phyloP scores from a whole-genome alignment of 108 stramenopile species.

The Cyclotella baltica region DNA sequence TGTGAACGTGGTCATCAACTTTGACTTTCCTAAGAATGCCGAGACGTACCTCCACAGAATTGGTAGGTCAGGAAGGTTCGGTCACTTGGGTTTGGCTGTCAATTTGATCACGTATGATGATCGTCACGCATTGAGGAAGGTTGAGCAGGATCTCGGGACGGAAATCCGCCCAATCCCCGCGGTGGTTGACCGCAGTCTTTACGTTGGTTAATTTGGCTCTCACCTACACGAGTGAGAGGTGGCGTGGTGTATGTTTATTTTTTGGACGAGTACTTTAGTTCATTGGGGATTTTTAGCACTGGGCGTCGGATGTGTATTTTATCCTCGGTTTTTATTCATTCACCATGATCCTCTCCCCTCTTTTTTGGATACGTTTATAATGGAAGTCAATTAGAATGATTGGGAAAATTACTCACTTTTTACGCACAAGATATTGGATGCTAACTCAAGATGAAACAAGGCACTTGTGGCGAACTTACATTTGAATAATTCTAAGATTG shows the following conservation, averaged over 20 bases:
- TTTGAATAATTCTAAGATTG: slow-evolving; percentile 22
- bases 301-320: slow-evolving; percentile 46
- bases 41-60: slow-evolving; percentile 99
- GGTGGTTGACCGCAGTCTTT: slow-evolving; percentile 94
- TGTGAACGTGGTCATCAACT: slow-evolving; percentile 99
- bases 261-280: slow-evolving; percentile 41
- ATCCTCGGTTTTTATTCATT: slow-evolving; percentile 43
- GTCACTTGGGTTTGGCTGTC: slow-evolving; percentile 98
- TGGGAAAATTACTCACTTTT: slow-evolving; percentile 5
- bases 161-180: slow-evolving; percentile 98
- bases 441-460: slow-evolving; percentile 18
- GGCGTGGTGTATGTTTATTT: slow-evolving; percentile 53
- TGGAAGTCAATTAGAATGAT: slow-evolving; percentile 5
- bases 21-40: slow-evolving; percentile 98
- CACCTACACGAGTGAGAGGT: slow-evolving; percentile 51
- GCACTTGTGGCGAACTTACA: slow-evolving; percentile 8
- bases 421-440: slow-evolving; percentile 9
- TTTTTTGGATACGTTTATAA: slow-evolving; percentile 39
- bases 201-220: slow-evolving; percentile 85
- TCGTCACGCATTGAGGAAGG: slow-evolving; percentile 73
- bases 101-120: slow-evolving; percentile 99
- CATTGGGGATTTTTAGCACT: slow-evolving; percentile 32
- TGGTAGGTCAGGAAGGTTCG: slow-evolving; percentile 98
- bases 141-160: slow-evolving; percentile 97
- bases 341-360: slow-evolving; percentile 59